Evolutionary conservation across 352 stramenopile genomes (phyloP).

Genomic region (Pythium plurisporium): DNA sequence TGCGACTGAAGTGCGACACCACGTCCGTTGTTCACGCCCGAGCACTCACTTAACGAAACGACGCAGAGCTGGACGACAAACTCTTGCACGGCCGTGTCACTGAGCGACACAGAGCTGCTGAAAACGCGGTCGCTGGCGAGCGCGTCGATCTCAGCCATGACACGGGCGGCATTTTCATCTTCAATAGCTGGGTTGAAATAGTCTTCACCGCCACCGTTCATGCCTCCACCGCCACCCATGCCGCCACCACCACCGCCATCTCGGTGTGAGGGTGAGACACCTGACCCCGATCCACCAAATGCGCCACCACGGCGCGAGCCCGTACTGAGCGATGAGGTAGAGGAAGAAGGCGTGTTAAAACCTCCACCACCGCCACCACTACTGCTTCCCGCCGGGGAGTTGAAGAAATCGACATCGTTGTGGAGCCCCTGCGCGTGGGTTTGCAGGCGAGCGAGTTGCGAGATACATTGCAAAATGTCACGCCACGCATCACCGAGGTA

Average conservation of each 20-base stretch:
- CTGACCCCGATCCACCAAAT: conserved; percentile 26
- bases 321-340: conserved; percentile 9
- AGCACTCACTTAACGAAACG: conserved; percentile 90
- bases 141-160: conserved; percentile 84
- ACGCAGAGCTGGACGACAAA: conserved; percentile 89
- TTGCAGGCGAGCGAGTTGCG: conserved; percentile 95
- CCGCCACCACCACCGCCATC: conserved; percentile 26
- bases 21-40: conserved; percentile 44
- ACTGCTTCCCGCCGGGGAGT: conserved; percentile 31
- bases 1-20: conserved; percentile 20
- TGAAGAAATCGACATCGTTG: conserved; percentile 82
- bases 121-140: conserved; percentile 90
- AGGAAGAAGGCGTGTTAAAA: conserved; percentile 19
- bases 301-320: conserved; percentile 12
- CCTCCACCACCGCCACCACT: conserved; percentile 22
- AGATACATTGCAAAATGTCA: conserved; percentile 96
- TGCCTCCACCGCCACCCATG: conserved; percentile 23
- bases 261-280: conserved; percentile 49
- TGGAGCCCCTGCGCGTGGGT: conserved; percentile 91
- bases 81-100: conserved; percentile 74
- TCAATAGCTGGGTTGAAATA: conserved; percentile 69
- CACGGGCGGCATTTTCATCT: conserved; percentile 77
- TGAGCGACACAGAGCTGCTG: conserved; percentile 80
- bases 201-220: conserved; percentile 47
- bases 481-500: conserved; percentile 96